phyloP scores from a whole-genome alignment of 331 rosid species.

The Pyrus hybrid region DNA sequence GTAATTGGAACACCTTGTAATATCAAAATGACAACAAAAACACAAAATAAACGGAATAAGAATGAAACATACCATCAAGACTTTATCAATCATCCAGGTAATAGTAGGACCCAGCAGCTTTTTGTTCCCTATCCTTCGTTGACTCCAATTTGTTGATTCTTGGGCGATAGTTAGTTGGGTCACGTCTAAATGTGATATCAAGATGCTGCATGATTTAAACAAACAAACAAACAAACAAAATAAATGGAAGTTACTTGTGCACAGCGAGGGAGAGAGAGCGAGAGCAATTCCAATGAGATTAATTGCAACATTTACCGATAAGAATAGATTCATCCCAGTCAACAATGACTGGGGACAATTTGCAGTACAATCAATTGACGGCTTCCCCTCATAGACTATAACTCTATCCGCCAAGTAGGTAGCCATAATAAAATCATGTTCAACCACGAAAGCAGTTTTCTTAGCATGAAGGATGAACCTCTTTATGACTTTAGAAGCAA shows the following conservation, averaged over 20 bases:
- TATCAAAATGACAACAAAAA: not conserved
- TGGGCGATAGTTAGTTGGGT: slow-evolving; percentile 92
- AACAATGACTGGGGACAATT: slow-evolving; percentile 82
- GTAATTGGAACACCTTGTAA: not conserved
- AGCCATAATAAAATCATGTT: slow-evolving; percentile 98
- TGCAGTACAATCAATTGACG: slow-evolving; percentile 85
- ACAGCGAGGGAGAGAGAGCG: not conserved
- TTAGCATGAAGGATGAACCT: slow-evolving; percentile 97
- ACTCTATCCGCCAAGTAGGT: slow-evolving; percentile 96
- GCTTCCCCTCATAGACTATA: slow-evolving; percentile 68
- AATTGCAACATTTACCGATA: slow-evolving; percentile 57
- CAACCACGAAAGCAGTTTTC: slow-evolving; percentile 97
- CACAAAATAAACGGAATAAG: not conserved
- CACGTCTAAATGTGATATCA: slow-evolving; percentile 97
- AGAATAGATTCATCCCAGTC: slow-evolving; percentile 95
- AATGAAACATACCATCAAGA: not conserved
- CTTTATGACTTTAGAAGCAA: slow-evolving; percentile 94
- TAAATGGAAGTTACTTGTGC: not conserved
- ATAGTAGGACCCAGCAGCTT: slow-evolving; percentile 87
- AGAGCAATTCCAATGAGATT: too few relatives aligned
- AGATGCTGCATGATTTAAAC: slow-evolving; percentile 59
- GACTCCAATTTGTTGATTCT: slow-evolving; percentile 91
- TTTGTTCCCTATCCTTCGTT: slow-evolving; percentile 91
- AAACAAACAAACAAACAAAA: not conserved
- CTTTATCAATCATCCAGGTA: slow-evolving; percentile 71